These are phyloP conservation scores for Nicotiana knightiana DNA, from an alignment of 257 asterid genomes.

Conservation along the genomic window DNA sequence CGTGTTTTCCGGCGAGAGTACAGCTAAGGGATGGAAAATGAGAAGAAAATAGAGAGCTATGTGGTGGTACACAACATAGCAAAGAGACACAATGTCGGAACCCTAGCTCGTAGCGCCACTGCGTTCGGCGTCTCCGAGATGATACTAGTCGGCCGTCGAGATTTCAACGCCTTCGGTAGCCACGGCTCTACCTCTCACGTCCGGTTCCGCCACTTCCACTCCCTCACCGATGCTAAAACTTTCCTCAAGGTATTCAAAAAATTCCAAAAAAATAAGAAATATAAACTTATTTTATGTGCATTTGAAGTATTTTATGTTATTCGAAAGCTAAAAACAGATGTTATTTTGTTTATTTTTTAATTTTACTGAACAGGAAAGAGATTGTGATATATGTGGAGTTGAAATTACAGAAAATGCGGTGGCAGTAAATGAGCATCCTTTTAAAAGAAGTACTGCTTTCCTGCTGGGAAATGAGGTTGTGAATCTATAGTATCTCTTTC, in stretches of 20 bases:
- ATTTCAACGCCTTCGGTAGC: constrained; percentile 94
- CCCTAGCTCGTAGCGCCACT: constrained; percentile 94
- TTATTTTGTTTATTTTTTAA: no score
- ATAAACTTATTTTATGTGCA: not conserved
- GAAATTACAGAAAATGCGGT: constrained; percentile 77
- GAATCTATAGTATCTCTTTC: not conserved
- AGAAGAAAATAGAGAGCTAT: constrained; percentile 49
- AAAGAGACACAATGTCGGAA: constrained; percentile 97
- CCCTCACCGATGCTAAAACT: constrained; percentile 62
- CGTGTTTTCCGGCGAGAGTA: not conserved
- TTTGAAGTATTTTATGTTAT: not conserved
- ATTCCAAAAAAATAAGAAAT: not conserved
- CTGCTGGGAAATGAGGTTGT: constrained; percentile 95
- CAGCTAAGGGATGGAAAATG: constrained; percentile 33
- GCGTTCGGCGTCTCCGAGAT: constrained; percentile 93
- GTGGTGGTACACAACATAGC: constrained; percentile 92
- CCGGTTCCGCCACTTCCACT: constrained; percentile 75
- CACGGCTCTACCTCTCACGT: constrained; percentile 89
- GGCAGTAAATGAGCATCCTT: constrained; percentile 80
- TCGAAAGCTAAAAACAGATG: no score
- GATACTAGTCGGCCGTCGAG: constrained; percentile 82
- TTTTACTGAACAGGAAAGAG: constrained; percentile 50
- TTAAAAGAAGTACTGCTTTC: constrained; percentile 86
- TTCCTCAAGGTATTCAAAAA: constrained; percentile 57
- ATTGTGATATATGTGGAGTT: constrained; percentile 93